Percentiles rank a stretch among this genome's conserved stretches.
Evolutionary conservation across 148 eudicot species (phyloP).

Genomic region (Camellia lanceoleosa): DNA sequence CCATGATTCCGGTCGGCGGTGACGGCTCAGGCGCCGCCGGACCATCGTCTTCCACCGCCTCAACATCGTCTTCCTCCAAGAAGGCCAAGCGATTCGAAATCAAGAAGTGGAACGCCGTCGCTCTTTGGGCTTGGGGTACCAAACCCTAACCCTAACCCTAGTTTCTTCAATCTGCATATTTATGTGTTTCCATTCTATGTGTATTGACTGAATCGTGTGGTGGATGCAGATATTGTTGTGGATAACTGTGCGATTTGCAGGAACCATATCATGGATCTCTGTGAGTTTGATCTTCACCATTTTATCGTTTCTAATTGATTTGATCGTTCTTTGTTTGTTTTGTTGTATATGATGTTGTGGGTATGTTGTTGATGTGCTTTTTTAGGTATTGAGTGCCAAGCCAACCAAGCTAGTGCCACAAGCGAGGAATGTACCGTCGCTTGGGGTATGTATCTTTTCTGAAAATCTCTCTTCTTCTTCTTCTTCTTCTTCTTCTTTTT

Average conservation of each 20-base stretch:
- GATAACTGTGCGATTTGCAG: conserved; percentile 92
- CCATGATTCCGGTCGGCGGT: conserved; percentile 46
- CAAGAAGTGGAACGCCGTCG: conserved; percentile 95
- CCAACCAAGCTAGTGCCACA: conserved; percentile 91
- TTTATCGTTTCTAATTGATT: neutral
- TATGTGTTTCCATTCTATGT: too few relatives aligned
- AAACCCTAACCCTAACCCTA: neutral
- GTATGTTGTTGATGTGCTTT: neutral
- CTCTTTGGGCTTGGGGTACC: conserved; percentile 98
- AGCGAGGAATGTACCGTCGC: conserved; percentile 96
- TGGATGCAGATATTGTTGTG: conserved; percentile 70
- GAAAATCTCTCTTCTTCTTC: too few relatives aligned
- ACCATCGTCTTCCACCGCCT: conserved; percentile 31
- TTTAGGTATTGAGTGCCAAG: conserved; percentile 92
- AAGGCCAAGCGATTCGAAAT: conserved; percentile 83
- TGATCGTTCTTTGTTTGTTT: neutral
- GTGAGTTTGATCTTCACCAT: conserved; percentile 31
- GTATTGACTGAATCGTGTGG: neutral
- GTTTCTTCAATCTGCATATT: too few relatives aligned
- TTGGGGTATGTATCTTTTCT: conserved; percentile 65
- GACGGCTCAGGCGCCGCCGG: conserved; percentile 33
- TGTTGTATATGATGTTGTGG: neutral
- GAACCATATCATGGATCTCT: conserved; percentile 94
- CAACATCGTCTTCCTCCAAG: conserved; percentile 32
- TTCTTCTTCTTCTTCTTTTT: too few relatives aligned